phyloP scores from a whole-genome alignment of 371 early-diverging fungal species.

The Coemansia sp. region DNA sequence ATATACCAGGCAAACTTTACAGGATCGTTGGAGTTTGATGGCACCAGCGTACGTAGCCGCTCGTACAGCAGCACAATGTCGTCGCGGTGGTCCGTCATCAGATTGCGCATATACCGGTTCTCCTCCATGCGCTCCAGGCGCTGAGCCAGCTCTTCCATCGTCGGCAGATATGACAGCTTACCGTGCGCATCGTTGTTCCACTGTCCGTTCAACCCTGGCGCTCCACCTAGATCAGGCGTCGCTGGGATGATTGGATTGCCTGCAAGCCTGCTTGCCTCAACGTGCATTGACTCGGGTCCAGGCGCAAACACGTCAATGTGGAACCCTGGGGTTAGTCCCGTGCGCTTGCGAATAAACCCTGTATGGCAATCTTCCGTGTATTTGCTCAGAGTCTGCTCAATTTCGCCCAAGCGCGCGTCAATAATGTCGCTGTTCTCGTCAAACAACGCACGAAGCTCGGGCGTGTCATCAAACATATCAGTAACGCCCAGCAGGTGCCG shows the following conservation, averaged over 20 bases:
- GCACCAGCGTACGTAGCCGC: slow-evolving; percentile 54
- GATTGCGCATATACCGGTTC: slow-evolving; percentile 52
- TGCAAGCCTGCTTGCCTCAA: slow-evolving; percentile 19
- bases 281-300: slow-evolving; percentile 45
- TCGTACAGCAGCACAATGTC: slow-evolving; percentile 58
- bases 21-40: slow-evolving; percentile 45
- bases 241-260: slow-evolving; percentile 9
- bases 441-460: slow-evolving; percentile 54
- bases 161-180: slow-evolving; percentile 43
- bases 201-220: slow-evolving; percentile 20
- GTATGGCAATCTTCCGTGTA: slow-evolving; percentile 53
- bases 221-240: slow-evolving; percentile 16
- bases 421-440: slow-evolving; percentile 55
- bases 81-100: slow-evolving; percentile 48
- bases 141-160: slow-evolving; percentile 52
- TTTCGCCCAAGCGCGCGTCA: slow-evolving; percentile 40
- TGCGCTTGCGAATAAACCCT: slow-evolving; percentile 54
- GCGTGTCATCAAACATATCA: slow-evolving; percentile 51
- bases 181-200: slow-evolving; percentile 43
- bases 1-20: slow-evolving; percentile 58
- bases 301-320: slow-evolving; percentile 58
- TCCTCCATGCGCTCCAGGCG: slow-evolving; percentile 54
- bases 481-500: slow-evolving; percentile 53
- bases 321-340: slow-evolving; percentile 57
- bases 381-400: slow-evolving; percentile 47